A percentile compares a stretch with the other conserved stretches of the same genome.
Conservation (phyloP, 495 filamentous ascomycete species). For the Delitschia confertaspora region DNA sequence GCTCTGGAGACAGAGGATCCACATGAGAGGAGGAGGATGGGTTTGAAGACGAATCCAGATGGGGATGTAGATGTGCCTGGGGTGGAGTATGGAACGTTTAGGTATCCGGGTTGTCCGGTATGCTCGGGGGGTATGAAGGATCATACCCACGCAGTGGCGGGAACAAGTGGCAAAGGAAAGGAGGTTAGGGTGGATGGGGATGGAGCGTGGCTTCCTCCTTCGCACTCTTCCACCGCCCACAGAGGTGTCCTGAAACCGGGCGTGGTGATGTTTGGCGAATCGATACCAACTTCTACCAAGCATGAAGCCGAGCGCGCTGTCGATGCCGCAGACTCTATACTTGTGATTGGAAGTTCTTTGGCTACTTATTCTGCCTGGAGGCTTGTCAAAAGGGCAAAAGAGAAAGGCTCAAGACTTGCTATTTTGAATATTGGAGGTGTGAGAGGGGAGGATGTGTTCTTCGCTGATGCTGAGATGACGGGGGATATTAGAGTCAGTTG, state of each 20-base stretch:
- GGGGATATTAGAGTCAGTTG: constrained; percentile 28
- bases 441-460: constrained; percentile 33
- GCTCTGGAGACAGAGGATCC: constrained; percentile 71
- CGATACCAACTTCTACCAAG: constrained; percentile 59
- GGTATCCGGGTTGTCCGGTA: constrained; percentile 80
- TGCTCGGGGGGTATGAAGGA: too few species aligned
- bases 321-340: constrained; percentile 60
- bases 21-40: constrained; percentile 55
- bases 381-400: constrained; percentile 71
- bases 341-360: constrained; percentile 80
- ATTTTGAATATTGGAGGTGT: constrained; percentile 38
- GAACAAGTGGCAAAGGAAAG: too few species aligned
- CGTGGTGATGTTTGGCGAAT: constrained; percentile 94
- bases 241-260: constrained; percentile 82
- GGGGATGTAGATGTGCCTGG: constrained; percentile 89
- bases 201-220: constrained; percentile 67
- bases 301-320: constrained; percentile 68
- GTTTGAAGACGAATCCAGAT: constrained; percentile 81
- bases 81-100: constrained; percentile 78
- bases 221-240: too few species aligned
- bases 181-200: constrained; percentile 66
- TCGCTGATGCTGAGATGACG: constrained; percentile 20
- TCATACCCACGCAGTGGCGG: too few species aligned
- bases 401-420: constrained; percentile 71
- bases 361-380: constrained; percentile 95